Base-by-base conservation (phyloP, 306 rosid species). In the Fragaria ananassa region DNA sequence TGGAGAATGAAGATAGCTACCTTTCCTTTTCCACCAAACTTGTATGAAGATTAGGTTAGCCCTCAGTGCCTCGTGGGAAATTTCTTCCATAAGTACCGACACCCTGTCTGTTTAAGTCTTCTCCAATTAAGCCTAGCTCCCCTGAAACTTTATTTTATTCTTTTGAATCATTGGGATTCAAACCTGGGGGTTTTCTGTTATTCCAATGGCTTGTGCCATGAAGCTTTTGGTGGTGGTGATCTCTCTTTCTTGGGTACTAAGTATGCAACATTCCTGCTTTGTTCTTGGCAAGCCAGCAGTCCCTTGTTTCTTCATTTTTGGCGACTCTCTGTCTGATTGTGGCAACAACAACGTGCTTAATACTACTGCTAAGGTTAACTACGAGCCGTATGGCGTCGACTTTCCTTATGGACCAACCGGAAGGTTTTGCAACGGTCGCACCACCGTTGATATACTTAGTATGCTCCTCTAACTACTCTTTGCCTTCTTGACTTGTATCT, bases 321-420 rank as follows among this genome's bases (percentile, higher is more conserved):
- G 96, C 0, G 96, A 92, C 50, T 88, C 93, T 14, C 41, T 84
- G 0, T 79, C 77, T 6, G 93, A 90, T 14, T 70, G 2, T 72
- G 96, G 96, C 51, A 92, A 92, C 46, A 92, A 88, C 72, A 92
- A 90, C 71, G 0, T 4, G 2, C 88, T 80, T 62, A 7, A 1
- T 1, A 87, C 96, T 0, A 0, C 0, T 0, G 77, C 83, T 2
- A 90, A 34, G 78, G 46, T 54, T 8, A 78, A 90, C 78, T 88
- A 78, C 77, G 1, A 2, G 1, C 96, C 97, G 0, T 87, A 90
- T 27, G 92, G 93, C 25, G 78, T 89, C 50, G 97, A 89, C 80
- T 79, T 80, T 44, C 70, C 88, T 0, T 12, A 1, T 0, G 76
- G 78, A 15, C 79, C 96, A 10, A 83, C 87, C 0, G 91, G 98